These are phyloP conservation scores for Claviceps africana DNA, from an alignment of 2,329 filamentous ascomycete species.

Conservation along the genomic window DNA sequence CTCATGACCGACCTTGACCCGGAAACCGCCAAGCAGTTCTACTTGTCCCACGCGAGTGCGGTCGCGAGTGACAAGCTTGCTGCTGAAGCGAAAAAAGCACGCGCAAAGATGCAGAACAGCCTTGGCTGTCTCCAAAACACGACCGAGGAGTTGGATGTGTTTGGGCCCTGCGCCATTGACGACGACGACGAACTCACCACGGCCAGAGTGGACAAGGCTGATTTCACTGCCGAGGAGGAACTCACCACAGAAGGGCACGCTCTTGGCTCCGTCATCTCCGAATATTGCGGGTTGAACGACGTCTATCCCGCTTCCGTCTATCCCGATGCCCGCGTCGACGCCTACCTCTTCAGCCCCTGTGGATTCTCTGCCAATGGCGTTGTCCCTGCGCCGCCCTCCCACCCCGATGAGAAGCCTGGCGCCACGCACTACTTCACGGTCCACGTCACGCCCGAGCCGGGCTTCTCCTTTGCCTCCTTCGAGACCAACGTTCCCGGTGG, in stretches of 20 bases:
- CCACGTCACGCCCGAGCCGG: conserved; percentile 90
- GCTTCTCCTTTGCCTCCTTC: conserved; percentile 95
- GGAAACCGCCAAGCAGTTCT: conserved; percentile 58
- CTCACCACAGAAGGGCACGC: conserved; percentile 88
- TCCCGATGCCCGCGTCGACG: conserved; percentile 84
- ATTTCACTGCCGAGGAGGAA: conserved; percentile 43
- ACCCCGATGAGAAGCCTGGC: conserved; percentile 19
- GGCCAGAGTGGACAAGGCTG: conserved; percentile 32
- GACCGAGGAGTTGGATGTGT: conserved; percentile 62
- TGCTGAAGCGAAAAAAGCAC: conserved; percentile 50
- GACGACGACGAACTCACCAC: conserved; percentile 38
- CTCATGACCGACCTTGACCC: conserved; percentile 59
- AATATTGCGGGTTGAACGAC: conserved; percentile 74
- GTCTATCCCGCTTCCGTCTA: conserved; percentile 80
- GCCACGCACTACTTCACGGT: conserved; percentile 91
- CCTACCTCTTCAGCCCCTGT: conserved; percentile 91
- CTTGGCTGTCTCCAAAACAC: conserved; percentile 42
- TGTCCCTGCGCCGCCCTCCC: conserved; percentile 55
- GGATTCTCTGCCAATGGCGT: conserved; percentile 97
- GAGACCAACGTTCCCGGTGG: conserved; percentile 93
- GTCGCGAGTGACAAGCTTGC: conserved; percentile 72
- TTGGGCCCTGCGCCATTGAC: conserved; percentile 55
- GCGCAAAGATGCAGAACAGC: conserved; percentile 43
- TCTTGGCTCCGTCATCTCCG: conserved; percentile 81
- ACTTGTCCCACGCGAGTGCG: conserved; percentile 62